A percentile compares a stretch with the other conserved stretches of the same genome.
Evolutionary conservation across 2,329 filamentous ascomycete species (phyloP).

Genomic region (Alternaria gaisen): DNA sequence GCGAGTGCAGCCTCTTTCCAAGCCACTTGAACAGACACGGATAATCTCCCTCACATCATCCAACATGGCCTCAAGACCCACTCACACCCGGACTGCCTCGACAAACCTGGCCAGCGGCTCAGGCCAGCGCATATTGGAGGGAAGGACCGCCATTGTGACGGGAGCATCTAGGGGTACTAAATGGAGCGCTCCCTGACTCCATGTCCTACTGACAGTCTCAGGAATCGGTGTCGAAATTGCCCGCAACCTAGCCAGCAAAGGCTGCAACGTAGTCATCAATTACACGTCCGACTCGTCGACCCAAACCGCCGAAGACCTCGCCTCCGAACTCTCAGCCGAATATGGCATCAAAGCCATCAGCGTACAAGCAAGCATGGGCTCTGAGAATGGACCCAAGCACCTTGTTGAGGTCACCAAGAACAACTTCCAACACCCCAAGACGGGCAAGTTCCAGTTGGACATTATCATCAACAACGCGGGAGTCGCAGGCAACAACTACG

Average conservation of each 20-base stretch:
- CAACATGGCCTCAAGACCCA: conserved; percentile 51
- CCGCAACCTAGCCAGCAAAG: conserved; percentile 76
- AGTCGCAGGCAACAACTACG: conserved; percentile 68
- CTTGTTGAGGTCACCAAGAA: conserved; percentile 68
- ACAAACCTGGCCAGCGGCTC: conserved; percentile 50
- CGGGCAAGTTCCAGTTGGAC: conserved; percentile 72
- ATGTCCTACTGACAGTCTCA: conserved; percentile 46
- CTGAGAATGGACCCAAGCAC: conserved; percentile 66
- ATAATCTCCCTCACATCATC: background rate
- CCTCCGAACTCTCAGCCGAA: conserved; percentile 62
- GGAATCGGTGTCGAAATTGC: conserved; percentile 77
- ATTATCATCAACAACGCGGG: conserved; percentile 91
- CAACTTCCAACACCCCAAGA: conserved; percentile 65
- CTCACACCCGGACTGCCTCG: conserved; percentile 46
- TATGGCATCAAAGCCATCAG: conserved; percentile 68
- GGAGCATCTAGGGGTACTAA: conserved; percentile 76
- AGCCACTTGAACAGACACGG: background rate
- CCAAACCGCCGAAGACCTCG: conserved; percentile 62
- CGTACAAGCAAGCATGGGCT: conserved; percentile 76
- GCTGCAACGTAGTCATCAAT: conserved; percentile 73
- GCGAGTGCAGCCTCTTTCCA: background rate
- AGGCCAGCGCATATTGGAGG: conserved; percentile 60
- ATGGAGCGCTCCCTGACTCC: background rate
- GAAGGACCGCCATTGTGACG: conserved; percentile 81
- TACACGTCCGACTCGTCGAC: conserved; percentile 73